Evolutionary conservation across 2,329 filamentous ascomycete genomes (phyloP).

Genomic region (Keithomyces neogunnii): DNA sequence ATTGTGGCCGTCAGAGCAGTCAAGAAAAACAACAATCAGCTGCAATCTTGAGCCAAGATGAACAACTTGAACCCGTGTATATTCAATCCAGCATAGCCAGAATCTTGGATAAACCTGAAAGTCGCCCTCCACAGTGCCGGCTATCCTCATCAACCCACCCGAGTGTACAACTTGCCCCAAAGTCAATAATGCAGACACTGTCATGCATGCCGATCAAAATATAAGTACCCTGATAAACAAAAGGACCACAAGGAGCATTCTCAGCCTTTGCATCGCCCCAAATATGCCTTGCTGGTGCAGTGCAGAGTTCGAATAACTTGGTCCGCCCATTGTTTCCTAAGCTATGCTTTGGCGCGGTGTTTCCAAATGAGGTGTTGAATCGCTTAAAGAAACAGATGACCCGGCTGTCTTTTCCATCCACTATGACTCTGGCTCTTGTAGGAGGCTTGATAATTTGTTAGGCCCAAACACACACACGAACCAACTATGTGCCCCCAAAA

Average conservation of each 20-base stretch:
- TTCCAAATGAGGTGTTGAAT: not conserved
- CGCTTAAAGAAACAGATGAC: not conserved
- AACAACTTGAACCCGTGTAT: no score
- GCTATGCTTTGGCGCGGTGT: not conserved
- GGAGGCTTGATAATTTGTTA: no score
- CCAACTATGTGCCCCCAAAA: no score
- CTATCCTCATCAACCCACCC: constrained; percentile 1
- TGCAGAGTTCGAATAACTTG: constrained; percentile 9
- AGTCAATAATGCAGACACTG: constrained; percentile 21
- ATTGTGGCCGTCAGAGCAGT: no score
- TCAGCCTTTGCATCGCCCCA: constrained; percentile 24
- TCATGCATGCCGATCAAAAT: constrained; percentile 19
- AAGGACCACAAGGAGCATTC: no score
- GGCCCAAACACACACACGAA: no score
- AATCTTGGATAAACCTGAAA: not conserved
- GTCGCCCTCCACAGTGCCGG: not conserved
- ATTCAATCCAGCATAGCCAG: no score
- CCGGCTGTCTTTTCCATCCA: not conserved
- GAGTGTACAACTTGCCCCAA: constrained; percentile 15
- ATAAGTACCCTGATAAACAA: no score
- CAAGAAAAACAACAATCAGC: no score
- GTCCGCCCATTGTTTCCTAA: constrained; percentile 9
- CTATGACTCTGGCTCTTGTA: no score
- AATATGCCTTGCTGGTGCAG: constrained; percentile 16
- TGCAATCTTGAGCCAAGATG: no score